These are phyloP conservation scores for Spirogloea muscicola DNA, from an alignment of 139 green algal genomes.

Conservation along the genomic window DNA sequence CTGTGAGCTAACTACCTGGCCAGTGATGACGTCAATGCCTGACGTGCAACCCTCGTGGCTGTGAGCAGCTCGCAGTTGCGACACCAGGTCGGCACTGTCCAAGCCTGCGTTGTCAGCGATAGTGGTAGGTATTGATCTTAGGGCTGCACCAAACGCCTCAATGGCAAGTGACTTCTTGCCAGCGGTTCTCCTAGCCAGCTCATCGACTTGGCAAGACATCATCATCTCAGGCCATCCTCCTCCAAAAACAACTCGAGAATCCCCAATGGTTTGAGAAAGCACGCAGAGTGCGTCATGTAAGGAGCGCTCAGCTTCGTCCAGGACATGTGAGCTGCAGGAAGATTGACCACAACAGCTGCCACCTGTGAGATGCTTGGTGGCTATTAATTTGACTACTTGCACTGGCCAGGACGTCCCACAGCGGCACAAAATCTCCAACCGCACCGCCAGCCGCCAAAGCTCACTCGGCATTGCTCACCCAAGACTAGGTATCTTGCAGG, in stretches of 20 bases:
- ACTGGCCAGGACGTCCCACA: too few relatives aligned
- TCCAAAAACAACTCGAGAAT: constrained; percentile 84
- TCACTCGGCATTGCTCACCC: too few relatives aligned
- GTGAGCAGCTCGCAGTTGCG: constrained; percentile 69
- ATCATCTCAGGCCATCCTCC: constrained; percentile 91
- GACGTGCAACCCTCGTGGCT: constrained; percentile 20
- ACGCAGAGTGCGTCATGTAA: constrained; percentile 98
- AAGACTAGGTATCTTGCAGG: too few relatives aligned
- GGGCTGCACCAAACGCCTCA: constrained; percentile 81
- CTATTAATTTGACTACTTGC: too few relatives aligned
- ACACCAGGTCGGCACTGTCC: constrained; percentile 80
- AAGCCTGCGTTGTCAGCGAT: constrained; percentile 96
- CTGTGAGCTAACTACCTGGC: too few relatives aligned
- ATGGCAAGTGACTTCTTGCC: too few relatives aligned
- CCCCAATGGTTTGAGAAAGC: constrained; percentile 75
- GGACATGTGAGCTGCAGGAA: constrained; percentile 73
- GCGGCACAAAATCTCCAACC: too few relatives aligned
- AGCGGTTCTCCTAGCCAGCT: constrained; percentile 63
- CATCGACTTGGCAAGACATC: constrained; percentile 73
- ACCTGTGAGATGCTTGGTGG: too few relatives aligned
- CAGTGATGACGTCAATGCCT: constrained; percentile 33
- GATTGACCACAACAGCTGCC: too few relatives aligned
- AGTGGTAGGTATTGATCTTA: constrained; percentile 85
- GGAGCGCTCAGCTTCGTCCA: constrained; percentile 95
- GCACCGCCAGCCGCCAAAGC: too few relatives aligned